A percentile compares a stretch with the other conserved stretches of the same genome.
These are phyloP conservation scores for Coelastrella sp. DNA, from an alignment of 139 green algal genomes.

Conservation along the genomic window DNA sequence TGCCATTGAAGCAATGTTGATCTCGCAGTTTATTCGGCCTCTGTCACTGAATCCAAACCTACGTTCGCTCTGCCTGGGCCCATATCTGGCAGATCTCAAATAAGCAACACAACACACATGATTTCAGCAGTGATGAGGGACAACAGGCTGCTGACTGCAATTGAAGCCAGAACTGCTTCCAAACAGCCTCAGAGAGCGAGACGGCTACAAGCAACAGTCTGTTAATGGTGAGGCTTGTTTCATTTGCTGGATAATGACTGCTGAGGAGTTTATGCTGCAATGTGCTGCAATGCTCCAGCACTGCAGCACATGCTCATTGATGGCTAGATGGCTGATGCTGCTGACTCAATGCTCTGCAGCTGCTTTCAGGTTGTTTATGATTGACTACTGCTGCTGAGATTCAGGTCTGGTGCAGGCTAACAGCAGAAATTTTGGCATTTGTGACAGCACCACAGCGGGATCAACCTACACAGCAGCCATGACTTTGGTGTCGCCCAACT, in stretches of 20 bases:
- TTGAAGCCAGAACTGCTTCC: neutral
- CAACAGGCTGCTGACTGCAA: neutral
- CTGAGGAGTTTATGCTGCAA: too few species aligned
- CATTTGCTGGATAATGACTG: too few species aligned
- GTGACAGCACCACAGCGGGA: neutral
- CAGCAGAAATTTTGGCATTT: neutral
- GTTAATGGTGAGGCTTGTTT: too few species aligned
- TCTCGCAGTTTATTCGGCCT: conserved; percentile 68
- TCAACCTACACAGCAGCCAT: conserved; percentile 75
- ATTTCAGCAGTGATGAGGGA: neutral
- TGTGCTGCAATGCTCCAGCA: too few species aligned
- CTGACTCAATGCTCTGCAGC: neutral
- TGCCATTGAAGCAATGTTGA: conserved; percentile 70
- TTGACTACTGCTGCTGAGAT: too few species aligned
- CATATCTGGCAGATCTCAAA: conserved; percentile 62
- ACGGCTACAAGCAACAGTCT: too few species aligned
- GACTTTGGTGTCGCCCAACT: conserved; percentile 82
- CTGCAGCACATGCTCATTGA: too few species aligned
- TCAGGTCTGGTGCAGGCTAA: too few species aligned
- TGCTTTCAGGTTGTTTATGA: too few species aligned
- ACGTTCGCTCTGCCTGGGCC: conserved; percentile 68
- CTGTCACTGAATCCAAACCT: conserved; percentile 62
- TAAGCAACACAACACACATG: neutral
- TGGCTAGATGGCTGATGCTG: neutral
- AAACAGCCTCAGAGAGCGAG: too few species aligned